Conservation (phyloP, 805 yeast species). For the Ogataea pilisensis region DNA sequence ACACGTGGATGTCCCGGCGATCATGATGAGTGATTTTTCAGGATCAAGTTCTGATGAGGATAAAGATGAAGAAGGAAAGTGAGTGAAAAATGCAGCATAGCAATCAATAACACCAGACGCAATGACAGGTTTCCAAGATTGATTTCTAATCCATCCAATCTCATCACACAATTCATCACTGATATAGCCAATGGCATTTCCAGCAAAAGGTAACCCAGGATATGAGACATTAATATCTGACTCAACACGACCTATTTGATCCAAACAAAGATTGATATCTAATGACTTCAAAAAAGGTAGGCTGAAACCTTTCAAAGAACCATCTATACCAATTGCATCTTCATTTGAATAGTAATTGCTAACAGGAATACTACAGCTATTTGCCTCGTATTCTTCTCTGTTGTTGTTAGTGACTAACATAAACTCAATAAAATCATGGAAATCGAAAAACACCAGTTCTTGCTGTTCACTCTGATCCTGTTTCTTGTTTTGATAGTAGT, state of each 20-base stretch:
- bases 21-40: constrained; percentile 37
- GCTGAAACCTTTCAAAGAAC: constrained; percentile 53
- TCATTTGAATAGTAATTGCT: too few species aligned
- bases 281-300: constrained; percentile 6
- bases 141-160: constrained; percentile 1
- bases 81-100: constrained; percentile 50
- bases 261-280: constrained; percentile 11
- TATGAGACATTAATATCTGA: background rate
- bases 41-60: constrained; percentile 1
- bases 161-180: constrained; percentile 2
- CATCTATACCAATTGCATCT: constrained; percentile 44
- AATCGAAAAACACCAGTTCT: constrained; percentile 41
- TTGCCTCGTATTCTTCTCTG: background rate
- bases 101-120: constrained; percentile 57
- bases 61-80: constrained; percentile 1
- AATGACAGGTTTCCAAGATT: constrained; percentile 17
- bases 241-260: constrained; percentile 32
- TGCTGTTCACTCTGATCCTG: constrained; percentile 21
- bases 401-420: constrained; percentile 21
- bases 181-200: constrained; percentile 27
- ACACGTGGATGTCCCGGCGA: constrained; percentile 64
- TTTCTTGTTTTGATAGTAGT: constrained; percentile 9
- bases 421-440: constrained; percentile 42
- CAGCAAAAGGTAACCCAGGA: constrained; percentile 29
- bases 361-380: too few species aligned